Evolutionary conservation across 129 eudicot genomes (phyloP), one percentile per base, ranked within the genome.

Genomic region (Flaveria bidentis): DNA sequence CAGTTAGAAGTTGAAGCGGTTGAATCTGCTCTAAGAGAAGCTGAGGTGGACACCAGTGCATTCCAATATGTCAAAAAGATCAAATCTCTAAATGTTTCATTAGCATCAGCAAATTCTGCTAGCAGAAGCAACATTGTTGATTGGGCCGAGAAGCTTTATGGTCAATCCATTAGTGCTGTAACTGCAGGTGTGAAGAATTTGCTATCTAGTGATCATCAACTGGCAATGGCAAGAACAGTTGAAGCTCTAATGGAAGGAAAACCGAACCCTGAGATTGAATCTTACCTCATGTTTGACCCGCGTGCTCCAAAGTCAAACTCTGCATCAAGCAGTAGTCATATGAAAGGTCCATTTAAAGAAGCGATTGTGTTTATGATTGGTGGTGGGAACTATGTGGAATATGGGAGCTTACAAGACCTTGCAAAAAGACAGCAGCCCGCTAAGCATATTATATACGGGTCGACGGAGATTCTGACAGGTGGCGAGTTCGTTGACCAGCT

Each of bases 361-460:
- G 98, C 98, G 63, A 86, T 94, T 47, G 97, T 89, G 33, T 94
- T 94, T 78, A 91, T 94, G 98, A 86, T 94, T 53, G 98, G 98
- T 15, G 97, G 97, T 58, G 97, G 99, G 36, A 94, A 94, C 79
- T 91, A 91, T 74, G 90, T 94, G 67, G 99, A 94, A 73, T 84
- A 94, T 78, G 96, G 93, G 70, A 85, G 97, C 78, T 80, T 94
- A 83, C 98, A 91, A 76, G 91, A 89, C 72, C 93, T 91, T 64
- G 98, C 90, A 16, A 79, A 63, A 6, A 72, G 85, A n/a, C 97
- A 85, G 66, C 97, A 91, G 76, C 96, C 97, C 10, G 74, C 74
- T 52, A 91, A 84, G 75, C 93, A 91, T 78, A 77, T 94, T 36
- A 87, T 94, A 25, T 94, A 94, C 60, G 99, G 99, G 73, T 84